phyloP scores from a whole-genome alignment of 805 yeast species.

The Starmerella kuoi region DNA sequence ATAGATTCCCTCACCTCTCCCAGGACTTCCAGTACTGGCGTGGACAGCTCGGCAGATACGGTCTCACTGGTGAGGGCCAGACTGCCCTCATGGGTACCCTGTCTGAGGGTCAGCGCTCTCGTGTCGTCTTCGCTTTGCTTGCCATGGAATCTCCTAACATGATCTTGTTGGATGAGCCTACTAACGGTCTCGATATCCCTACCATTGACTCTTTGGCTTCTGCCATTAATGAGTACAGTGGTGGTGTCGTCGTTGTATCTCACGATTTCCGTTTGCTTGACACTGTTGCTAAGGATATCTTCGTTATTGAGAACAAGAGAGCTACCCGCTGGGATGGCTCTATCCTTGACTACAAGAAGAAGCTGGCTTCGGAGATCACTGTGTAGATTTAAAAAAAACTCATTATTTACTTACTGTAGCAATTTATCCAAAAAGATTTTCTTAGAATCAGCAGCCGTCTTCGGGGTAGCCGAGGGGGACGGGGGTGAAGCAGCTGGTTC shows the following conservation, averaged over 20 bases:
- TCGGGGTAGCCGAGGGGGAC: too few relatives aligned
- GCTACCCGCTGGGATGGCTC: conserved; percentile 95
- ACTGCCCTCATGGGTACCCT: conserved; percentile 97
- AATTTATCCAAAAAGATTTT: conserved; percentile 12
- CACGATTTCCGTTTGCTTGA: conserved; percentile 98
- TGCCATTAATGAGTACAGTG: conserved; percentile 86
- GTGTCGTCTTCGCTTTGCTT: conserved; percentile 92
- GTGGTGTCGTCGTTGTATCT: conserved; percentile 97
- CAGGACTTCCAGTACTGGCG: conserved; percentile 96
- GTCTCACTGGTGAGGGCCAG: conserved; percentile 97
- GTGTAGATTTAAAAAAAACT: conserved; percentile 11
- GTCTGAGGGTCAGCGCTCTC: conserved; percentile 98
- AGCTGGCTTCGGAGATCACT: conserved; percentile 71
- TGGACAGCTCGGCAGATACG: conserved; percentile 93
- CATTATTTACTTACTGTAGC: conserved; percentile 1
- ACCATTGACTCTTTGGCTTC: conserved; percentile 96
- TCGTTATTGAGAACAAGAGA: conserved; percentile 87
- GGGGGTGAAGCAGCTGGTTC: too few relatives aligned
- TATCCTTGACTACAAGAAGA: conserved; percentile 84
- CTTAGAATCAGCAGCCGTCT: too few relatives aligned
- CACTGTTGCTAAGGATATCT: conserved; percentile 94
- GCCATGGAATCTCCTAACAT: conserved; percentile 94
- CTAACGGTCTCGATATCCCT: conserved; percentile 97
- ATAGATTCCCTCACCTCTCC: conserved; percentile 75
- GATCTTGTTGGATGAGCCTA: conserved; percentile 94